Conservation (phyloP, 2,329 filamentous ascomycete species). For the Ilyonectria destructans region DNA sequence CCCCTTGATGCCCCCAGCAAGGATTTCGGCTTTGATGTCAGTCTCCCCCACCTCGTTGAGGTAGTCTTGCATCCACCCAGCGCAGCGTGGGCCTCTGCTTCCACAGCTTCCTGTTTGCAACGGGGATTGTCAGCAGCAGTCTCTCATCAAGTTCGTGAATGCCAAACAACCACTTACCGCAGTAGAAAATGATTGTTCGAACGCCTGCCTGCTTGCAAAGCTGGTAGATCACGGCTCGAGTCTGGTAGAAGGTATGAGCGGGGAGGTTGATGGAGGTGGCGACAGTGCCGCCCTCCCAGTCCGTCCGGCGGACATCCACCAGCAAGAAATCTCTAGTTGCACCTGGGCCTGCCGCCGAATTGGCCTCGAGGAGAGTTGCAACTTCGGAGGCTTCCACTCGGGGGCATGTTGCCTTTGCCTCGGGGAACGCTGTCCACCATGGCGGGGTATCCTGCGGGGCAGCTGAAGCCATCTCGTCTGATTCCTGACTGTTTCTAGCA, state of each 20-base stretch:
- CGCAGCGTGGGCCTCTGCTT: slow-evolving; percentile 67
- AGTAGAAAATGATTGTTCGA: slow-evolving; percentile 69
- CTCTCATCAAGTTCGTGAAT: not conserved
- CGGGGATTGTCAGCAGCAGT: slow-evolving; percentile 3
- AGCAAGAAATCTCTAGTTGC: slow-evolving; percentile 60
- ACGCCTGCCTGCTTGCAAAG: slow-evolving; percentile 67
- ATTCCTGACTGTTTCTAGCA: not conserved
- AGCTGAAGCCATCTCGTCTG: slow-evolving; percentile 40
- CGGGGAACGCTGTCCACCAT: slow-evolving; percentile 62
- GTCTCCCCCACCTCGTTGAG: slow-evolving; percentile 63
- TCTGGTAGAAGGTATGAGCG: slow-evolving; percentile 69
- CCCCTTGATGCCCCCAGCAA: slow-evolving; percentile 69
- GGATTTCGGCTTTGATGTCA: slow-evolving; percentile 62
- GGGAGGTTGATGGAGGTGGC: slow-evolving; percentile 71
- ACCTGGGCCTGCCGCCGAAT: slow-evolving; percentile 49
- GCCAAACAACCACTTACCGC: slow-evolving; percentile 58
- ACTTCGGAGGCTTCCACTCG: slow-evolving; percentile 60
- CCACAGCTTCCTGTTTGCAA: slow-evolving; percentile 62
- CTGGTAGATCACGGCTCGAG: slow-evolving; percentile 63
- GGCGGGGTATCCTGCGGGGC: slow-evolving; percentile 46
- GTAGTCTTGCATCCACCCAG: slow-evolving; percentile 72
- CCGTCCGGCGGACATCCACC: slow-evolving; percentile 69
- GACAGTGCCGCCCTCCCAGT: slow-evolving; percentile 74
- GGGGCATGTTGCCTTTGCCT: slow-evolving; percentile 58
- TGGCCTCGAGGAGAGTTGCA: slow-evolving; percentile 58